Conservation (phyloP, 1,139 yeast genomes). For the Debaryomyces psychrophilus region DNA sequence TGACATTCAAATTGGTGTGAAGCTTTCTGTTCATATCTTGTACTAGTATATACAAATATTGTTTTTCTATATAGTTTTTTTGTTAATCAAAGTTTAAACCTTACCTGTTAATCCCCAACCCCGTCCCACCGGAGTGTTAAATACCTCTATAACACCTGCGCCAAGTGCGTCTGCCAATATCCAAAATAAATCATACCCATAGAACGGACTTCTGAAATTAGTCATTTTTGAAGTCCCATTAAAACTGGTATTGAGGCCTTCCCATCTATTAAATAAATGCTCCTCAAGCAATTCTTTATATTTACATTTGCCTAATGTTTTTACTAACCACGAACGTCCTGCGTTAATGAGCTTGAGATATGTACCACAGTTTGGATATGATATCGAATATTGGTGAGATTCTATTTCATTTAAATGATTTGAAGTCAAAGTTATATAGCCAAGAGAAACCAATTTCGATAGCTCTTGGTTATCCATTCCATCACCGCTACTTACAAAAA, state of each 20-base stretch:
- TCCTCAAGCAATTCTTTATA: constrained; percentile 59
- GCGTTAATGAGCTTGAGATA: constrained; percentile 50
- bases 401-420: constrained; percentile 53
- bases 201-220: constrained; percentile 56
- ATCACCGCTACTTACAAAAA: constrained; percentile 32
- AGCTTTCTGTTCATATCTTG: background rate
- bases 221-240: constrained; percentile 39
- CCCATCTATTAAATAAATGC: constrained; percentile 53
- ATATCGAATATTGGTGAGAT: constrained; percentile 46
- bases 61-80: constrained; percentile 1
- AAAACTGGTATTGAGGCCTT: constrained; percentile 30
- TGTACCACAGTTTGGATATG: constrained; percentile 67
- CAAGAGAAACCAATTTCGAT: constrained; percentile 46
- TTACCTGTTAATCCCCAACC: constrained; percentile 68
- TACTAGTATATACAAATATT: constrained; percentile 2
- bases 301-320: constrained; percentile 42
- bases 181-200: constrained; percentile 66
- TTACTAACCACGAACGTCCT: constrained; percentile 56
- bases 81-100: constrained; percentile 22
- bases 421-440: constrained; percentile 57
- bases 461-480: constrained; percentile 30
- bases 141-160: constrained; percentile 68
- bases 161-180: constrained; percentile 67
- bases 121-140: constrained; percentile 68
- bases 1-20: background rate